Evolutionary conservation across 257 asterid genomes (phyloP).

Genomic region (Solanum medicagineum): DNA sequence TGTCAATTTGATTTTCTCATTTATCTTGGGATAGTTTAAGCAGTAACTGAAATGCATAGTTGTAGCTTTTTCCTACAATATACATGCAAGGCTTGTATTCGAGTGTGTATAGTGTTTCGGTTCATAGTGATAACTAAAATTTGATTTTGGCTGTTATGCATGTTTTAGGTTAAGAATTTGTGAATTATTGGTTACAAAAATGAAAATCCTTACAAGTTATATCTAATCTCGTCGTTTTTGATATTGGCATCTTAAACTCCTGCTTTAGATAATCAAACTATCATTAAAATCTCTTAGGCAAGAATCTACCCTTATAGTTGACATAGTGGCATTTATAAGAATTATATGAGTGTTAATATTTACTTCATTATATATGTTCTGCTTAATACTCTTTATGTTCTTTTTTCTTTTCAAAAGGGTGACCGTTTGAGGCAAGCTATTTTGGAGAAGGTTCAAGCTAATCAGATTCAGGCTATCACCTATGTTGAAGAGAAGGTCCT

Average conservation of each 20-base stretch:
- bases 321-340: not conserved
- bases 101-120: not conserved
- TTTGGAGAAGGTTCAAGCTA: slow-evolving; percentile 66
- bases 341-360: not conserved
- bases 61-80: not conserved
- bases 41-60: not conserved
- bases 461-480: slow-evolving; percentile 71
- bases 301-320: not conserved
- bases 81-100: not conserved
- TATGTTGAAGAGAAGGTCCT: slow-evolving; percentile 68
- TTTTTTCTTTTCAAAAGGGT: slow-evolving; percentile 34
- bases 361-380: not conserved
- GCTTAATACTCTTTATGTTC: not conserved
- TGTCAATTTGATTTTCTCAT: not conserved
- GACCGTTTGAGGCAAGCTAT: slow-evolving; percentile 71
- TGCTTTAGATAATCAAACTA: not conserved
- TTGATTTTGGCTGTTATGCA: not conserved
- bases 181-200: not conserved
- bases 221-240: not conserved
- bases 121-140: not conserved
- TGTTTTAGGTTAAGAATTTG: not conserved
- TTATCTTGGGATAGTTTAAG: not conserved
- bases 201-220: not conserved
- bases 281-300: not conserved
- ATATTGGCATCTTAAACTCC: not conserved